phyloP scores from a whole-genome alignment of 345 rosid genomes.

The Linum tenue region DNA sequence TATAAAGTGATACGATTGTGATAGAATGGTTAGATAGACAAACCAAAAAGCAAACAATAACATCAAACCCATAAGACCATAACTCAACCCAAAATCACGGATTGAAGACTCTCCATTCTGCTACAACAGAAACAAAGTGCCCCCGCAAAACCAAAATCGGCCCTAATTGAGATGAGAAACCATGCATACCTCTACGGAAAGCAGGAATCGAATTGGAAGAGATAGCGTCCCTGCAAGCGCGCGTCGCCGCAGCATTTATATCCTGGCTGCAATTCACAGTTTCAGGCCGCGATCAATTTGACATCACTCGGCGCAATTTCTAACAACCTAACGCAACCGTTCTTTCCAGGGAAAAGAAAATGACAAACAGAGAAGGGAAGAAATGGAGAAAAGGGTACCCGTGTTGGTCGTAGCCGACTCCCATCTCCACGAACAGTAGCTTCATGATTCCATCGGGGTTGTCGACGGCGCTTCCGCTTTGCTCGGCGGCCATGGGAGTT shows the following conservation, averaged over 20 bases:
- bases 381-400: constrained; percentile 34
- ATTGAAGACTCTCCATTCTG: neutral
- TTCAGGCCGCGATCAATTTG: too few relatives aligned
- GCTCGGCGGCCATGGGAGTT: constrained; percentile 39
- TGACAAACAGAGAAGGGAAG: neutral
- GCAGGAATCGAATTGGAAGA: constrained; percentile 93
- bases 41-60: neutral
- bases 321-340: too few relatives aligned
- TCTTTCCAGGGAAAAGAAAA: neutral
- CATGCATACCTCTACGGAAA: constrained; percentile 54
- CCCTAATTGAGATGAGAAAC: too few relatives aligned
- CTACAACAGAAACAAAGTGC: neutral
- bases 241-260: constrained; percentile 71
- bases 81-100: neutral
- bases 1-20: neutral
- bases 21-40: neutral
- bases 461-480: constrained; percentile 19
- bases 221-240: constrained; percentile 86
- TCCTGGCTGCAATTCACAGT: constrained; percentile 43
- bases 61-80: neutral
- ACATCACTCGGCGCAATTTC: neutral
- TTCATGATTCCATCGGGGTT: constrained; percentile 36
- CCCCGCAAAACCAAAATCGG: too few relatives aligned
- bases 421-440: constrained; percentile 94
- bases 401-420: constrained; percentile 97